Percentiles rank a stretch among this genome's conserved stretches.
Evolutionary conservation across 2,329 filamentous ascomycete genomes (phyloP).

Genomic region (Aureobasidium sp.): DNA sequence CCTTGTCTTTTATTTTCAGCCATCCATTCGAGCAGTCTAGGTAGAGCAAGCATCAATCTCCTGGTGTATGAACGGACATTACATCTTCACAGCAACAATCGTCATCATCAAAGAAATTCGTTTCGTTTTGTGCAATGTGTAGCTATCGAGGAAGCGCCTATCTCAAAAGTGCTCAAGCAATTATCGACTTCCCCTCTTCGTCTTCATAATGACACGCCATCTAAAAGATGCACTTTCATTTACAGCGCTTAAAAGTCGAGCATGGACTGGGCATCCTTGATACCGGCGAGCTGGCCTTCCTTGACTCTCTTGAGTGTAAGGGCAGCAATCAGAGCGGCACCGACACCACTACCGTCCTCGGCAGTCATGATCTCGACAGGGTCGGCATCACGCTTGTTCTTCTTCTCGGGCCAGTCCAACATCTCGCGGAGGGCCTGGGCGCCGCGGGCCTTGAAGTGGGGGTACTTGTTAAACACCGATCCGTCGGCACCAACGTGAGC

Average conservation of each 20-base stretch:
- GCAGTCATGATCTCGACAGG: slow-evolving; percentile 82
- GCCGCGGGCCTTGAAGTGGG: slow-evolving; percentile 89
- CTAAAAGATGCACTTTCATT: neutral
- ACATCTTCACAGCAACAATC: neutral
- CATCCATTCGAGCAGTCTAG: neutral
- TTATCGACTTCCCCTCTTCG: neutral
- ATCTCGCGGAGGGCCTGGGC: slow-evolving; percentile 89
- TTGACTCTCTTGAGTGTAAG: slow-evolving; percentile 57
- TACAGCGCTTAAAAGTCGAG: slow-evolving; percentile 20
- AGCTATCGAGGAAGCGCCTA: neutral
- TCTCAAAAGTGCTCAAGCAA: neutral
- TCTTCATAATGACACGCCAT: neutral
- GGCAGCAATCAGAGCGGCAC: slow-evolving; percentile 85
- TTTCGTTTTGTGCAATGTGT: slow-evolving; percentile 1
- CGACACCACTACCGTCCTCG: slow-evolving; percentile 96
- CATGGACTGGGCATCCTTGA: slow-evolving; percentile 45
- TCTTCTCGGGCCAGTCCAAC: slow-evolving; percentile 80
- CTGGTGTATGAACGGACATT: neutral
- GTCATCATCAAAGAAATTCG: neutral
- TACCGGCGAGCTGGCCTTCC: slow-evolving; percentile 52
- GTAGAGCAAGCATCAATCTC: neutral
- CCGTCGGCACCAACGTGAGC: slow-evolving; percentile 97
- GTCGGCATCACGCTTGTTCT: slow-evolving; percentile 59
- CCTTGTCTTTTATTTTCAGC: neutral
- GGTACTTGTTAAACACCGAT: slow-evolving; percentile 98